These are phyloP conservation scores for Strobilomyces confusus DNA, from an alignment of 768 basidiomycete genomes.

Conservation along the genomic window DNA sequence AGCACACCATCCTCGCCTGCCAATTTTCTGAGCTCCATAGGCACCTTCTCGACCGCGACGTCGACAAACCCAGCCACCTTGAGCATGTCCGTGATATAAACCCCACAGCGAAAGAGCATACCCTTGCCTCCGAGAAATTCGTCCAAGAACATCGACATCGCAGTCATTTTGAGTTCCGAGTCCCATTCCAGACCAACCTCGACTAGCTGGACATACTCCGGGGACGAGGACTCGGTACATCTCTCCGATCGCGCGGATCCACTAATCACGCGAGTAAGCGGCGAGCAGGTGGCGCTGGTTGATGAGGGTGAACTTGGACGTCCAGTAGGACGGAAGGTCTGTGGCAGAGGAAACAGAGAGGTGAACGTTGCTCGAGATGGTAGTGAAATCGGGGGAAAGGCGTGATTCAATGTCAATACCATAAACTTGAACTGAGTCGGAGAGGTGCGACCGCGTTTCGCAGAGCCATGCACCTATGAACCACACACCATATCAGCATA, in stretches of 20 bases:
- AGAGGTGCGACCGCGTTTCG: constrained; percentile 13
- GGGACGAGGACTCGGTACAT: constrained; percentile 32
- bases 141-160: constrained; percentile 8
- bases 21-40: constrained; percentile 23
- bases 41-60: constrained; percentile 15
- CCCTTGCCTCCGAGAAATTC: constrained; percentile 7
- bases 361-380: constrained; percentile 13
- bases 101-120: constrained; percentile 7
- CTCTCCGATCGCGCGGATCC: constrained; percentile 26
- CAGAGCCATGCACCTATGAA: constrained; percentile 22
- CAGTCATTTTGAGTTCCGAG: constrained; percentile 12
- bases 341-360: constrained; percentile 26
- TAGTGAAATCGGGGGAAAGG: constrained; percentile 11
- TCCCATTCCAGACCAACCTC: constrained; percentile 22
- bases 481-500: background rate
- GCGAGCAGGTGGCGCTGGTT: constrained; percentile 32
- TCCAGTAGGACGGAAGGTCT: constrained; percentile 23
- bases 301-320: constrained; percentile 3
- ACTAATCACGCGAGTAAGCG: constrained; percentile 28
- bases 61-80: constrained; percentile 16
- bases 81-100: constrained; percentile 19
- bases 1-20: constrained; percentile 21
- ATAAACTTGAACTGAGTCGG: constrained; percentile 17
- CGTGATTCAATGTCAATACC: constrained; percentile 26
- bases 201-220: constrained; percentile 32